These are phyloP conservation scores for Lactarius pseudohatsudake DNA, from an alignment of 768 basidiomycete genomes.

Conservation along the genomic window DNA sequence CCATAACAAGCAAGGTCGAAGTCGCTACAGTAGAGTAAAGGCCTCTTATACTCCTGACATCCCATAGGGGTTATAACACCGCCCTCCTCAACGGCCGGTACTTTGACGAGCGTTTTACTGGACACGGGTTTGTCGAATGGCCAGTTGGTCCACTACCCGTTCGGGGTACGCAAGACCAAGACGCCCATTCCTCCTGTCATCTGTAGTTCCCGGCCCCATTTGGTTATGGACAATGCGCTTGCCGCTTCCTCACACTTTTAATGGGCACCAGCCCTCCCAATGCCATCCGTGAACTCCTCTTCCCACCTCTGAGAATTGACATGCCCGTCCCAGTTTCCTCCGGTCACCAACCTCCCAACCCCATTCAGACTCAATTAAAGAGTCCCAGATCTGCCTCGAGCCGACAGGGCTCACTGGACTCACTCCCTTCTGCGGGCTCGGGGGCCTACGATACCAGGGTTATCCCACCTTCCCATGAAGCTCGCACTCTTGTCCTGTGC, in stretches of 20 bases:
- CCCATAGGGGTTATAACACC: too few species aligned
- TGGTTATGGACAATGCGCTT: neutral
- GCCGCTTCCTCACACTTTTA: slow-evolving; percentile 5
- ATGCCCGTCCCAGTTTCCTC: neutral
- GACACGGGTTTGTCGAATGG: too few species aligned
- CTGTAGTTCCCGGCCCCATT: neutral
- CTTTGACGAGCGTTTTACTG: too few species aligned
- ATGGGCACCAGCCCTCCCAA: neutral
- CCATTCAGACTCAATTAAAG: neutral
- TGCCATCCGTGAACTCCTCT: neutral
- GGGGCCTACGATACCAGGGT: slow-evolving; percentile 19
- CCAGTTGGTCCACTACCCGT: neutral
- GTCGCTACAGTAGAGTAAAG: too few species aligned
- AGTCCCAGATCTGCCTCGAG: neutral
- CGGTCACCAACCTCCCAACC: neutral
- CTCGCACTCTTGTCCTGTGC: slow-evolving; percentile 61
- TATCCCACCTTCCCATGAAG: slow-evolving; percentile 29
- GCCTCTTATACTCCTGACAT: too few species aligned
- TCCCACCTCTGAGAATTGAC: neutral
- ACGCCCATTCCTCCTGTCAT: slow-evolving; percentile 13
- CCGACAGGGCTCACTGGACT: neutral
- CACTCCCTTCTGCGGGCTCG: neutral
- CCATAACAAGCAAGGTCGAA: too few species aligned
- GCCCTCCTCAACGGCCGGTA: too few species aligned
- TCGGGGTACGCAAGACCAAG: neutral